phyloP scores from a whole-genome alignment of 176 grass and related monocot genomes.

The Poa annua region DNA sequence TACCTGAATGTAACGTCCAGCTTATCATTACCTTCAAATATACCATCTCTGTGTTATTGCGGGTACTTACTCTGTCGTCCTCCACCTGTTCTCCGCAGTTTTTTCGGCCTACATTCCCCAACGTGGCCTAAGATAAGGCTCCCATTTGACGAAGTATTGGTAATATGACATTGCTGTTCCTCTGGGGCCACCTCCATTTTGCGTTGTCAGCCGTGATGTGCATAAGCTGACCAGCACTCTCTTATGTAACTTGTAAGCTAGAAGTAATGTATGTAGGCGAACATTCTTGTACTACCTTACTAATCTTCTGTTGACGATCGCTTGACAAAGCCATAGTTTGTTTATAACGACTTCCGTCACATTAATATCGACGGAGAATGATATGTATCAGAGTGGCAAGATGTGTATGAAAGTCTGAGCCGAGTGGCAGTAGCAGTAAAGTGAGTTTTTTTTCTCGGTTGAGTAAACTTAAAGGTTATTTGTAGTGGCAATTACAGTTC shows the following conservation, averaged over 20 bases:
- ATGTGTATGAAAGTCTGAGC: neutral
- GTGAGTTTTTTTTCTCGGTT: neutral
- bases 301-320: conserved; percentile 6
- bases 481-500: neutral
- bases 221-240: conserved; percentile 43
- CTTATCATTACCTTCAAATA: neutral
- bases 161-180: conserved; percentile 30
- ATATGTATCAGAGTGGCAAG: neutral
- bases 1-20: conserved; percentile 62
- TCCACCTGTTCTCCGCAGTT: conserved; percentile 50
- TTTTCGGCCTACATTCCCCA: conserved; percentile 37
- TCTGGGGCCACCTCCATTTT: neutral
- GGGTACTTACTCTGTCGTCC: conserved; percentile 30
- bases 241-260: conserved; percentile 18
- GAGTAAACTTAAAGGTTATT: neutral
- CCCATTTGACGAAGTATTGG: conserved; percentile 18
- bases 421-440: neutral
- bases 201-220: conserved; percentile 35
- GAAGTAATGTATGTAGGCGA: conserved; percentile 33
- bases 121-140: conserved; percentile 44
- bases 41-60: neutral
- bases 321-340: conserved; percentile 24
- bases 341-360: conserved; percentile 1
- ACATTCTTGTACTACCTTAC: neutral
- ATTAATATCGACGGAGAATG: neutral